phyloP scores from a whole-genome alignment of 73 alveolate genomes.

The Paraurostyla sp. region DNA sequence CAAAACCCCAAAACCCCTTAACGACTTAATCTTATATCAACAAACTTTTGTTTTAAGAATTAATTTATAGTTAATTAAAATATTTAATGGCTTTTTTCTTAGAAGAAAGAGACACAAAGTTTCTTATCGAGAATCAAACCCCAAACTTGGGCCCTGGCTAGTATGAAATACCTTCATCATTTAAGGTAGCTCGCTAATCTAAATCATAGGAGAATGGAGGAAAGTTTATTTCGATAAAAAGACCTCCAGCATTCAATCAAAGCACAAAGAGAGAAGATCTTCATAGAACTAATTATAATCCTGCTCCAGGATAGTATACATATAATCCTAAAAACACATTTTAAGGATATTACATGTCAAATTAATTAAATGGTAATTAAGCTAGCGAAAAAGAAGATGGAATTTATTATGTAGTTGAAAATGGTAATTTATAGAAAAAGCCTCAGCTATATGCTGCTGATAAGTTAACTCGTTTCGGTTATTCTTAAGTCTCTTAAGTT shows the following conservation, averaged over 20 bases:
- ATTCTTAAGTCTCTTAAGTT: neutral
- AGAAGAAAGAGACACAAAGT: conserved; percentile 44
- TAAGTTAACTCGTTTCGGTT: neutral
- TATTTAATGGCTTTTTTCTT: conserved; percentile 67
- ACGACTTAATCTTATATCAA: too few relatives aligned
- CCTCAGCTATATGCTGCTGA: conserved; percentile 49
- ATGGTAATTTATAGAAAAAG: conserved; percentile 47
- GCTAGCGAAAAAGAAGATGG: conserved; percentile 44
- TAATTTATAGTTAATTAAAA: too few relatives aligned
- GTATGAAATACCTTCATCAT: neutral
- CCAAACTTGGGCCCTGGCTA: conserved; percentile 49
- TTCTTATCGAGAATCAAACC: neutral
- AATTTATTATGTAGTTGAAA: conserved; percentile 43
- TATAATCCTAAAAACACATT: neutral
- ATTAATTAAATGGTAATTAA: neutral
- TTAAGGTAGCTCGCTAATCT: neutral
- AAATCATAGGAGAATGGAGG: neutral
- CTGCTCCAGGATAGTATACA: conserved; percentile 47
- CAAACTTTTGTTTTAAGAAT: too few relatives aligned
- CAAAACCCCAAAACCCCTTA: too few relatives aligned
- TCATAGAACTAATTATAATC: conserved; percentile 19
- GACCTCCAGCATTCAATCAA: conserved; percentile 53
- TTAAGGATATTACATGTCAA: conserved; percentile 16
- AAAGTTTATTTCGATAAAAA: neutral
- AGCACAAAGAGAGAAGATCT: conserved; percentile 5